Evolutionary conservation across 208 protist genomes (phyloP), one percentile per base, ranked within the genome.

Genomic region (Lotmaria passim): DNA sequence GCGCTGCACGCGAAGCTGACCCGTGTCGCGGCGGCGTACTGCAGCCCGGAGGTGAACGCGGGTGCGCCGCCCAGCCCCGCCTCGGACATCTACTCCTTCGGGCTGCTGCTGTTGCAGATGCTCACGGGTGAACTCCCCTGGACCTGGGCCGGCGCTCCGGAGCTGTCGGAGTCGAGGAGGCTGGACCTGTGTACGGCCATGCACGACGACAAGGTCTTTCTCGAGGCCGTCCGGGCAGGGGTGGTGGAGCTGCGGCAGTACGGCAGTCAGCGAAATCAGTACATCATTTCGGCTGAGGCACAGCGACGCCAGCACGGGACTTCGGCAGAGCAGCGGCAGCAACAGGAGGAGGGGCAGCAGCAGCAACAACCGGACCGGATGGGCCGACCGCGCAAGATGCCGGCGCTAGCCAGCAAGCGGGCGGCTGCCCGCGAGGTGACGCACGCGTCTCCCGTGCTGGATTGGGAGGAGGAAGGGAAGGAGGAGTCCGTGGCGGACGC

Each of bases 41-140:
- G 59, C 48, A 71, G 68, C 30, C 83, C 79, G 7, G 83, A 89
- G 39, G 59, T 85, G 44, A 70, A 74, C 70, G 38, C 60, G 10
- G 79, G 71, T 14, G 73, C 38, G 0, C 30, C 66, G 28, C 60
- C 61, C 48, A 78, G 64, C 3, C 30, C 73, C 0, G 79, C 75
- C 14, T 66, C 76, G 10, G 76, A 89, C 47, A 83, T 85, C 53
- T 85, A 78, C 68, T 50, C 75, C 28, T 81, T 85, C 26, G 83
- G 83, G 30, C 72, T 85, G 1, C 57, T 83, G 10, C 50, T 89
- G n/a, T 62, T 89, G 33, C 69, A 82, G 62, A 70, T 81, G 55
- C 58, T 85, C 0, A 72, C 50, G 0, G 74, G 81, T 15, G 44
- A 60, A 69, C 38, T 57, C 30, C 82, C 82, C 47, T 87, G 82